These are phyloP conservation scores for Fraxinus nigra DNA, from an alignment of 305 asterid species.

Conservation along the genomic window DNA sequence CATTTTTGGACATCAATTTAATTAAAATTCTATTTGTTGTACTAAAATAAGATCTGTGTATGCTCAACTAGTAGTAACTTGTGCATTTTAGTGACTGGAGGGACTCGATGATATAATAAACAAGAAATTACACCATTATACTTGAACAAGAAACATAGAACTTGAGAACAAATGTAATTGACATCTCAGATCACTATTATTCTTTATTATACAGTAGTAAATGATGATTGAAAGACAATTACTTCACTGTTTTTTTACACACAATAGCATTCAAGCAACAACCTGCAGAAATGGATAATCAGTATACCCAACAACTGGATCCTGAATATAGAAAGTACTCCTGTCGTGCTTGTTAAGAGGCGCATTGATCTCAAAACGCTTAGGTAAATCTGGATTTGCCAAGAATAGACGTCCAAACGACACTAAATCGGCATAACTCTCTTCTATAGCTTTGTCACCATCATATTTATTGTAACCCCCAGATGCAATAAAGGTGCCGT, in stretches of 20 bases:
- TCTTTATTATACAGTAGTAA: background rate
- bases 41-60: too few species aligned
- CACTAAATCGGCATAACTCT: slow-evolving; percentile 15
- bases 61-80: too few species aligned
- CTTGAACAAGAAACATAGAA: background rate
- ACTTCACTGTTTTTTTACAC: background rate
- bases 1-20: too few species aligned
- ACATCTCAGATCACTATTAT: background rate
- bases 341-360: slow-evolving; percentile 3
- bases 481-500: slow-evolving; percentile 19
- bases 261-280: background rate
- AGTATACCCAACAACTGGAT: slow-evolving; percentile 17
- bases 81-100: too few species aligned
- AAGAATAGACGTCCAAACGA: slow-evolving; percentile 15
- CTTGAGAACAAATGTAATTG: background rate
- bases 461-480: slow-evolving; percentile 17
- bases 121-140: background rate
- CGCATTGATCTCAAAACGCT: slow-evolving; percentile 23
- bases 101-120: too few species aligned
- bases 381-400: slow-evolving; percentile 20
- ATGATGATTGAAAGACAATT: background rate
- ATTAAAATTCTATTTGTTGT: too few species aligned
- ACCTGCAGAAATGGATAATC: background rate
- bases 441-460: slow-evolving; percentile 7
- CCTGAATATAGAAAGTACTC: slow-evolving; percentile 18